phyloP scores from a whole-genome alignment of 768 basidiomycete genomes.

The Termitomyces sp. region DNA sequence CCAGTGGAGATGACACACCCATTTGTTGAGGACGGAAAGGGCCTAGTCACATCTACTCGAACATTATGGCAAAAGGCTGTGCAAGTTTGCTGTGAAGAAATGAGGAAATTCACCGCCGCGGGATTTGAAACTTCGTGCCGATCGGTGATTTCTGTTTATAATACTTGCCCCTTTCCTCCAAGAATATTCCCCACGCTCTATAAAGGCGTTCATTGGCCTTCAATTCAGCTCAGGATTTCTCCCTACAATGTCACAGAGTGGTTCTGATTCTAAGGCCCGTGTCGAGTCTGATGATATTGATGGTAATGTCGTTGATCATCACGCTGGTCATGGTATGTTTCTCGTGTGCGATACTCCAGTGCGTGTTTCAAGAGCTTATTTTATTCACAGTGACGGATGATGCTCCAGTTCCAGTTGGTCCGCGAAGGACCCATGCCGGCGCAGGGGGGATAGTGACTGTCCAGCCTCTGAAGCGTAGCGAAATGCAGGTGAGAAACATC shows the following conservation, averaged over 20 bases:
- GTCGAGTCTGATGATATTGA: slow-evolving; percentile 32
- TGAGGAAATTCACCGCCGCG: background rate
- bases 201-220: slow-evolving; percentile 8
- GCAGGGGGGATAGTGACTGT: slow-evolving; percentile 58
- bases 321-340: slow-evolving; percentile 57
- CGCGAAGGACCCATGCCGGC: slow-evolving; percentile 21
- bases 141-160: background rate
- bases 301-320: slow-evolving; percentile 69
- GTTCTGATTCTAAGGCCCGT: slow-evolving; percentile 49
- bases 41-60: background rate
- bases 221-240: background rate
- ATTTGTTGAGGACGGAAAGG: background rate
- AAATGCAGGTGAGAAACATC: slow-evolving; percentile 68
- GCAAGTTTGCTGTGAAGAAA: background rate
- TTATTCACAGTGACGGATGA: slow-evolving; percentile 61
- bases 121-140: background rate
- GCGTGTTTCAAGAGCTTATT: background rate
- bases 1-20: background rate
- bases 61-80: background rate
- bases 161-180: background rate
- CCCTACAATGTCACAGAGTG: slow-evolving; percentile 19
- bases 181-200: background rate
- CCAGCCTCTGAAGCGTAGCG: slow-evolving; percentile 77
- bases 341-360: slow-evolving; percentile 5
- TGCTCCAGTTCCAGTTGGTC: slow-evolving; percentile 19